These are phyloP conservation scores for Neofusicoccum sp. DNA, from an alignment of 2,329 filamentous ascomycete species.

Conservation along the genomic window DNA sequence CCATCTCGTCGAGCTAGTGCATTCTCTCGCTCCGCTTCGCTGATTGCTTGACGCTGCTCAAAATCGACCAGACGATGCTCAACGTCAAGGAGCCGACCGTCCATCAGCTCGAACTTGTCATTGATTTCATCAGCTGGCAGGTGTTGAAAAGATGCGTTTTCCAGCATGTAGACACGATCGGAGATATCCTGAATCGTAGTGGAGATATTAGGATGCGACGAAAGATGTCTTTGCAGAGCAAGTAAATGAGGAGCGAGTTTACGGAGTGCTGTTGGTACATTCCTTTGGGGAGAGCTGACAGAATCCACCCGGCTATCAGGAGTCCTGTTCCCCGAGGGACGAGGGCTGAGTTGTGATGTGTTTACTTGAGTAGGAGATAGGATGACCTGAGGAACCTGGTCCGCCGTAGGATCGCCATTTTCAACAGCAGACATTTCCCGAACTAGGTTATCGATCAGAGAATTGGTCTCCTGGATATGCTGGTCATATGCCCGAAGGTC, in stretches of 20 bases:
- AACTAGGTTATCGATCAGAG: background rate
- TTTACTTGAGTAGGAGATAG: background rate
- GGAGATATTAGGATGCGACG: constrained; percentile 38
- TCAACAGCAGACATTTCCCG: background rate
- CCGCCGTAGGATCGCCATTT: background rate
- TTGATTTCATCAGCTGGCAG: constrained; percentile 67
- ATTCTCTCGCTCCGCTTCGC: constrained; percentile 24
- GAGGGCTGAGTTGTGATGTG: background rate
- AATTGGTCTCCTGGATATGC: constrained; percentile 33
- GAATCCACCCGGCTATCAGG: background rate
- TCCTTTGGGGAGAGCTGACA: background rate
- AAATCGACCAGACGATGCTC: constrained; percentile 54
- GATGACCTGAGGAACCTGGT: background rate
- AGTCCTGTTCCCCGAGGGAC: background rate
- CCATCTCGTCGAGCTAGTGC: constrained; percentile 21
- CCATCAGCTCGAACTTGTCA: constrained; percentile 65
- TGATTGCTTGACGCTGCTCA: constrained; percentile 34
- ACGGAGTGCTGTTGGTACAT: constrained; percentile 23
- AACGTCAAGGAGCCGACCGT: constrained; percentile 67
- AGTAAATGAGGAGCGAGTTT: constrained; percentile 34
- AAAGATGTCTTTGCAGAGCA: constrained; percentile 37
- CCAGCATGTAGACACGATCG: constrained; percentile 65
- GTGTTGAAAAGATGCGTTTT: constrained; percentile 67
- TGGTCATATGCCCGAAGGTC: constrained; percentile 35
- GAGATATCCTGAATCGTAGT: constrained; percentile 60